These are phyloP conservation scores for Yarrowia galli DNA, from an alignment of 1,139 yeast genomes.

Conservation along the genomic window DNA sequence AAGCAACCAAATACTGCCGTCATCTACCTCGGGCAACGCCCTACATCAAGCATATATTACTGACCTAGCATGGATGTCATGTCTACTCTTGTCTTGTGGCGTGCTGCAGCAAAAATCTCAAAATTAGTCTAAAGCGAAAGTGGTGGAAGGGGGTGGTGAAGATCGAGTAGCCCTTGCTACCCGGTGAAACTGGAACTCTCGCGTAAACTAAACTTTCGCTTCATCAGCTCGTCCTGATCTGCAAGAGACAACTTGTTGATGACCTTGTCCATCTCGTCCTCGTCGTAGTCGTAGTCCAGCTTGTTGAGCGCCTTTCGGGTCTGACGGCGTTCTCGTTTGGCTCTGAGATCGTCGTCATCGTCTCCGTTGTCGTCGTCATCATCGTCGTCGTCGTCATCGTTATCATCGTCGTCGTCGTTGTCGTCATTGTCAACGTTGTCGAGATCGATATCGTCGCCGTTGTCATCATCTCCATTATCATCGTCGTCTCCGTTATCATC, in stretches of 20 bases:
- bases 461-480: constrained; percentile 60
- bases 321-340: constrained; percentile 27
- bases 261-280: constrained; percentile 41
- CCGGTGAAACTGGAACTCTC: constrained; percentile 36
- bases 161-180: neutral
- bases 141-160: neutral
- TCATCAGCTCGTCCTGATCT: constrained; percentile 40
- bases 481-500: constrained; percentile 75
- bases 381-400: constrained; percentile 58
- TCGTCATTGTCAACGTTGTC: constrained; percentile 52
- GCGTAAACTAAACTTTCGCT: constrained; percentile 27
- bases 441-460: constrained; percentile 55
- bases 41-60: neutral
- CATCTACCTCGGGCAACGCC: neutral
- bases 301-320: constrained; percentile 30
- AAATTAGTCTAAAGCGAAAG: constrained; percentile 30
- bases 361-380: constrained; percentile 54
- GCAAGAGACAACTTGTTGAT: constrained; percentile 42
- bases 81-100: neutral
- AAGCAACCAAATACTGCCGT: too few relatives aligned
- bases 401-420: constrained; percentile 51
- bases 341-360: constrained; percentile 56
- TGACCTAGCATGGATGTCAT: neutral
- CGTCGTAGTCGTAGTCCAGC: constrained; percentile 41
- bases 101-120: constrained; percentile 5